Conservation (phyloP, 2,329 filamentous ascomycete genomes). For the Trichocomaceae sp. region DNA sequence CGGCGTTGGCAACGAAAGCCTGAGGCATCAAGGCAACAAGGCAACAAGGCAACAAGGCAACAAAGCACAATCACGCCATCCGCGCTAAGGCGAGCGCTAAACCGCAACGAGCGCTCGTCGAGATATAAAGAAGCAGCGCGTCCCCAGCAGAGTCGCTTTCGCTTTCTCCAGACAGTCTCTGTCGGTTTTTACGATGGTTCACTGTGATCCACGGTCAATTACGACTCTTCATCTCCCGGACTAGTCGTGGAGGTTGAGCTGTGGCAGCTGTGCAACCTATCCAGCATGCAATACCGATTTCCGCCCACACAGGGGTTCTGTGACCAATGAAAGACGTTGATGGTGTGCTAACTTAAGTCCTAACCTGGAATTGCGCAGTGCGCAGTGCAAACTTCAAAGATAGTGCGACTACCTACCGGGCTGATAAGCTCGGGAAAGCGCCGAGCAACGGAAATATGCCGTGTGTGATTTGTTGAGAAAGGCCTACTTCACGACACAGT, state of each 20-base stretch:
- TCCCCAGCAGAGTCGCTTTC: not conserved
- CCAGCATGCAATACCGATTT: not conserved
- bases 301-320: not conserved
- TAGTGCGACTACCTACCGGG: not conserved
- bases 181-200: not conserved
- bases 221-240: not conserved
- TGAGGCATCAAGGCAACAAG: slow-evolving; percentile 7
- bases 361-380: no score
- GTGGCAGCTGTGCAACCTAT: not conserved
- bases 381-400: slow-evolving; percentile 2
- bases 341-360: slow-evolving; percentile 2
- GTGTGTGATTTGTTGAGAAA: not conserved
- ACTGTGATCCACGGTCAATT: not conserved
- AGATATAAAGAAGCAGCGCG: slow-evolving; percentile 8
- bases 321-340: slow-evolving; percentile 2
- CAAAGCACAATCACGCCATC: slow-evolving; percentile 11
- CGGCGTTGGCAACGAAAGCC: not conserved
- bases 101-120: not conserved
- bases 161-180: not conserved
- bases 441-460: not conserved
- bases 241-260: not conserved
- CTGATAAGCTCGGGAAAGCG: not conserved
- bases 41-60: slow-evolving; percentile 3
- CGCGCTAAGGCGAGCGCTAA: slow-evolving; percentile 5
- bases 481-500: not conserved